These are phyloP conservation scores for Solanum appendiculatum DNA, from an alignment of 257 asterid species.

Conservation along the genomic window DNA sequence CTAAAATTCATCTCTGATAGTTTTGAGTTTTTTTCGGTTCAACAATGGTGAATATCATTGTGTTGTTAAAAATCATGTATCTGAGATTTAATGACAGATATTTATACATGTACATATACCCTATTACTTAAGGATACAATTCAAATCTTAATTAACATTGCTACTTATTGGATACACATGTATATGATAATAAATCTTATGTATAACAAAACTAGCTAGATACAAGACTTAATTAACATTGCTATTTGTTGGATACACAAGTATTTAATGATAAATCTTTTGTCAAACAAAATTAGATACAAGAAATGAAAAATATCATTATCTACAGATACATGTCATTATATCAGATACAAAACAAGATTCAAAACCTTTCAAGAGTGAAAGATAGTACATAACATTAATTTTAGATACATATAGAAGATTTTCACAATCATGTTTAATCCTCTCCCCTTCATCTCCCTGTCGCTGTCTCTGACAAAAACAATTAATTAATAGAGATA, in stretches of 20 bases:
- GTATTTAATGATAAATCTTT: neutral
- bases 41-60: neutral
- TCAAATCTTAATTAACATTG: neutral
- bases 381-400: neutral
- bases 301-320: neutral
- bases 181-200: neutral
- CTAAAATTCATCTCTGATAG: neutral
- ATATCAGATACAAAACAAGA: neutral
- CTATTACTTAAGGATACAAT: neutral
- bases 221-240: neutral
- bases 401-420: neutral
- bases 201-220: rapidly evolving
- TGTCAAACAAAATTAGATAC: neutral
- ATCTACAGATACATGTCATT: neutral
- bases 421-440: neutral
- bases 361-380: neutral
- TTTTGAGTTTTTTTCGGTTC: neutral
- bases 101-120: neutral
- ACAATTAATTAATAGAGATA: neutral
- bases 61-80: neutral
- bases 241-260: neutral
- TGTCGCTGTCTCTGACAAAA: neutral
- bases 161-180: neutral
- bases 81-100: neutral
- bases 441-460: too few relatives aligned